These are phyloP conservation scores for Mycena chlorophos DNA, from an alignment of 768 basidiomycete genomes.

Conservation along the genomic window DNA sequence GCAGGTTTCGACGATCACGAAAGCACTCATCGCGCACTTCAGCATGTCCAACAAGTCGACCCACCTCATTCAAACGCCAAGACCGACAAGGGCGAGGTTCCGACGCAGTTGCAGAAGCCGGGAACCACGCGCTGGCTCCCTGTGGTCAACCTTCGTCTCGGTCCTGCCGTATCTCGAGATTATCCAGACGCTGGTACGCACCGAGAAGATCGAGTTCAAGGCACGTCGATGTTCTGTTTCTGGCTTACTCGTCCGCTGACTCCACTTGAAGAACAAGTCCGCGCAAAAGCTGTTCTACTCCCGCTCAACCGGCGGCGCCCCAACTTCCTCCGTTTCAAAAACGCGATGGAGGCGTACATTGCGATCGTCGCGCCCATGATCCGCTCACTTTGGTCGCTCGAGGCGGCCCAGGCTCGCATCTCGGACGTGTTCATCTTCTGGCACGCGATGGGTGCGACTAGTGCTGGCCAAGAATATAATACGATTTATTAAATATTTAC, in stretches of 20 bases:
- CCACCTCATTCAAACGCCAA: constrained; percentile 3
- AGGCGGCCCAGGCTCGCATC: constrained; percentile 20
- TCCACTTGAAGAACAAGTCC: neutral
- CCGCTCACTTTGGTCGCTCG: constrained; percentile 29
- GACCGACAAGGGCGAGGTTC: neutral
- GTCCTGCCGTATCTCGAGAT: neutral
- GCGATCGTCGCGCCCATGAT: constrained; percentile 23
- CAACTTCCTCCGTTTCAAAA: neutral
- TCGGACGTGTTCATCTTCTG: constrained; percentile 30
- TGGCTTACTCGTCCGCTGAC: neutral
- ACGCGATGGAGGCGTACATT: constrained; percentile 15
- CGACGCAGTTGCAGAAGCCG: neutral
- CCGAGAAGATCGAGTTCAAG: neutral
- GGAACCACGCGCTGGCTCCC: neutral
- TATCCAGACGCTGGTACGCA: neutral
- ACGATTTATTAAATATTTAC: too few relatives aligned
- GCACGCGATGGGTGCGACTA: constrained; percentile 23
- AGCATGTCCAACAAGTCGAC: constrained; percentile 12
- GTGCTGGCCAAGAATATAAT: too few relatives aligned
- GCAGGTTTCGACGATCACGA: constrained; percentile 7
- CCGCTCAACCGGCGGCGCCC: neutral
- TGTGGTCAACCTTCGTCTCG: neutral
- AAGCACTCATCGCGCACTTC: constrained; percentile 9
- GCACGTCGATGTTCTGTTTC: neutral
- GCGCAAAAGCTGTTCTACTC: constrained; percentile 3